Percentiles rank a stretch among this genome's conserved stretches.
These are phyloP conservation scores for Scytalidium lignicola DNA, from an alignment of 2,329 filamentous ascomycete genomes.

Conservation along the genomic window DNA sequence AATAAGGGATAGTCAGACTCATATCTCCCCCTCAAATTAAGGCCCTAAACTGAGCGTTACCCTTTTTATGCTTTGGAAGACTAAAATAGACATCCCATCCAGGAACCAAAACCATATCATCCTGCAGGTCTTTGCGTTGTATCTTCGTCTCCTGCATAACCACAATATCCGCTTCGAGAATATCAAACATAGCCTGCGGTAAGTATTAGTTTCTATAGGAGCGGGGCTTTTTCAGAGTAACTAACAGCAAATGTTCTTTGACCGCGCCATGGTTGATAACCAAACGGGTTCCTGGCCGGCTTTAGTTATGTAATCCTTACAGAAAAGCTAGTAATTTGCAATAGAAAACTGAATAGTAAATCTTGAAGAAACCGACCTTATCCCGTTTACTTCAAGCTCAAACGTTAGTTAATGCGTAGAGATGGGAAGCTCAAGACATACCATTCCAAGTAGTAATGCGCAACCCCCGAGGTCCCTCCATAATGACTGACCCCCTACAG, in stretches of 20 bases:
- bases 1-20: constrained; percentile 4
- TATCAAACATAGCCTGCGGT: constrained; percentile 81
- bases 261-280: constrained; percentile 78
- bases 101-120: constrained; percentile 92
- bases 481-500: neutral
- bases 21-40: neutral
- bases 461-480: constrained; percentile 52
- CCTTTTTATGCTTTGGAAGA: constrained; percentile 89
- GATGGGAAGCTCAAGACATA: constrained; percentile 31
- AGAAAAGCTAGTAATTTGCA: neutral
- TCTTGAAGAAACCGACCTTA: constrained; percentile 60
- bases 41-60: constrained; percentile 42
- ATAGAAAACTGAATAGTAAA: too few species aligned
- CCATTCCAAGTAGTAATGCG: constrained; percentile 87
- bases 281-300: constrained; percentile 64
- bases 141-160: constrained; percentile 97
- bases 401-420: constrained; percentile 12
- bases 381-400: constrained; percentile 63
- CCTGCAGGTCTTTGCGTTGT: constrained; percentile 81
- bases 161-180: constrained; percentile 85
- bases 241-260: constrained; percentile 56
- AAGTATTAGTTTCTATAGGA: constrained; percentile 1
- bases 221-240: neutral
- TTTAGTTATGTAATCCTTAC: neutral
- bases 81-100: constrained; percentile 98